A percentile compares a stretch with the other conserved stretches of the same genome.
Conservation (phyloP, 306 rosid species). For the Fagus sylvatica region DNA sequence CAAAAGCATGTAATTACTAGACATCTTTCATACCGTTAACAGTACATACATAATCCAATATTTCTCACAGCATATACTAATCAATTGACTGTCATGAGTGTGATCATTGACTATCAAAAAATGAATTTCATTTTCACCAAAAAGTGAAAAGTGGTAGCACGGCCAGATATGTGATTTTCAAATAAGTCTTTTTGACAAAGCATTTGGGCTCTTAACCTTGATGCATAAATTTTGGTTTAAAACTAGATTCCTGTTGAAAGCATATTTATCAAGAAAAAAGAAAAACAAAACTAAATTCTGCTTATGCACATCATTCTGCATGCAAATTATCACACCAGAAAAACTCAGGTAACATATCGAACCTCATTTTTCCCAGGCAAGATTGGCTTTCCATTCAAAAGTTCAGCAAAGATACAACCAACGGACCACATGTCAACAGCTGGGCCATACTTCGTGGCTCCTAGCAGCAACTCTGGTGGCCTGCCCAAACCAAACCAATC, state of each 20-base stretch:
- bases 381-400: slow-evolving; percentile 65
- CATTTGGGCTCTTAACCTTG: neutral
- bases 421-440: slow-evolving; percentile 86
- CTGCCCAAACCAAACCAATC: slow-evolving; percentile 38
- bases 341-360: slow-evolving; percentile 9
- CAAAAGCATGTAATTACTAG: no score
- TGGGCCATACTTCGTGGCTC: slow-evolving; percentile 73
- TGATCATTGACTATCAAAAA: no score
- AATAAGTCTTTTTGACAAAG: neutral
- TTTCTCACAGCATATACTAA: no score
- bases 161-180: no score
- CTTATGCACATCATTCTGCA: neutral
- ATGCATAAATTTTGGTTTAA: neutral
- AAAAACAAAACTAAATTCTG: neutral
- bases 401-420: slow-evolving; percentile 80
- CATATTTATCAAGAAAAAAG: neutral
- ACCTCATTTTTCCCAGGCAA: slow-evolving; percentile 79
- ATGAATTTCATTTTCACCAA: no score
- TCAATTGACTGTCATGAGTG: no score
- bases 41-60: no score
- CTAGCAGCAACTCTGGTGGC: slow-evolving; percentile 74
- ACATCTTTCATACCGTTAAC: no score
- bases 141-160: no score
- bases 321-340: neutral
- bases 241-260: neutral